Percentiles rank a stretch among this genome's conserved stretches.
phyloP scores from a whole-genome alignment of 2,329 filamentous ascomycete species.

The Westerdykella sp. region DNA sequence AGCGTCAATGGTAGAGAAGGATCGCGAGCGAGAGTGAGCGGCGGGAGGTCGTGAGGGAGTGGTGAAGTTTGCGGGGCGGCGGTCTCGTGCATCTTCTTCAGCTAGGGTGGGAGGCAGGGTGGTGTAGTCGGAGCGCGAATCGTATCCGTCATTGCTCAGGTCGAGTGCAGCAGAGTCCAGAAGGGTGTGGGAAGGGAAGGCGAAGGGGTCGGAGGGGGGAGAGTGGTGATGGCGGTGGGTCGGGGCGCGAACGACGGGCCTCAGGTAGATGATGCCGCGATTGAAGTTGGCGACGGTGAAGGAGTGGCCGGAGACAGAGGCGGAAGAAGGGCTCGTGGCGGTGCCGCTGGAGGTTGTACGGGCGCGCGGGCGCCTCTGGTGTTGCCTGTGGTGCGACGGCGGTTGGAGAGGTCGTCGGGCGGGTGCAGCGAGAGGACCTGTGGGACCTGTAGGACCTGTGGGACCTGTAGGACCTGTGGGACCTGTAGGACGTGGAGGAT shows the following conservation, averaged over 20 bases:
- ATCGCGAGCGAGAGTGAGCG: conserved; percentile 54
- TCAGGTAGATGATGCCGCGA: conserved; percentile 44
- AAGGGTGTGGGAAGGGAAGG: conserved; percentile 36
- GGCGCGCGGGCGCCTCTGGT: background rate
- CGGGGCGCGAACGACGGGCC: conserved; percentile 31
- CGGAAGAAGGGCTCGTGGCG: background rate
- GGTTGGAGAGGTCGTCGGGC: background rate
- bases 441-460: no score
- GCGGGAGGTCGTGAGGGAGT: conserved; percentile 15
- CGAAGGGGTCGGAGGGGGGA: conserved; percentile 29
- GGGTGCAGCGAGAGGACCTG: background rate
- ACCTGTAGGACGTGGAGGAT: background rate
- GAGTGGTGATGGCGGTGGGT: conserved; percentile 25
- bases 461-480: no score
- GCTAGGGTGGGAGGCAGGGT: conserved; percentile 15
- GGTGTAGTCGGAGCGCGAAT: conserved; percentile 23
- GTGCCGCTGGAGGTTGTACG: background rate
- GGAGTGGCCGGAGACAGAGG: conserved; percentile 23
- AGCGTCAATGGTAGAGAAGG: conserved; percentile 71
- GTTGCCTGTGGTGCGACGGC: no score
- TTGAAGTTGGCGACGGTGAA: conserved; percentile 46
- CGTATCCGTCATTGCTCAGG: conserved; percentile 34
- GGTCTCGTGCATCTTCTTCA: conserved; percentile 12
- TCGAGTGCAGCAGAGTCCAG: conserved; percentile 33
- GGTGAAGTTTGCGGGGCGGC: conserved; percentile 11